These are phyloP conservation scores for Aspergillus incahuasiensis DNA, from an alignment of 495 filamentous ascomycete genomes.

Conservation along the genomic window DNA sequence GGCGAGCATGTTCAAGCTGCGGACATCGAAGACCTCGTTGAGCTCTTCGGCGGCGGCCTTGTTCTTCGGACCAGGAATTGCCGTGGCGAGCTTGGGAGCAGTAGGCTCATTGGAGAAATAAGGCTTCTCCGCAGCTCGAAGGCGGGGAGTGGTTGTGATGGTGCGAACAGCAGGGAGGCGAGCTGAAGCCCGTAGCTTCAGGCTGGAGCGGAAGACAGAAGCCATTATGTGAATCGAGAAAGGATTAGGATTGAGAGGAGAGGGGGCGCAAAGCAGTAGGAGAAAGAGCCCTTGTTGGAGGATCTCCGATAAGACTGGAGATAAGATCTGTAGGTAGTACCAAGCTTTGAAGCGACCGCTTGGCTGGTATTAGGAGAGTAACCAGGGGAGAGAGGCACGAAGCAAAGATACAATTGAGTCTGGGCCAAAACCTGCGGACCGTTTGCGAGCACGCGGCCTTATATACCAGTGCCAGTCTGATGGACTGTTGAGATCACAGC, in stretches of 20 bases:
- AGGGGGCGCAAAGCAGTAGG: background rate
- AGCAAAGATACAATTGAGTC: background rate
- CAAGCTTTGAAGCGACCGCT: background rate
- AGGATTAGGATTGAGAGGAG: background rate
- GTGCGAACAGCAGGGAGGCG: conserved; percentile 36
- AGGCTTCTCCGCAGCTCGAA: conserved; percentile 43
- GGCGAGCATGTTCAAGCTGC: conserved; percentile 87
- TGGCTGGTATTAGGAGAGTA: background rate
- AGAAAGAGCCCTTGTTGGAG: background rate
- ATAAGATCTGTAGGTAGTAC: background rate
- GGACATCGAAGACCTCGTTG: conserved; percentile 84
- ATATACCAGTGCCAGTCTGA: conserved; percentile 2
- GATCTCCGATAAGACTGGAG: conserved; percentile 6
- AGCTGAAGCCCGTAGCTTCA: conserved; percentile 36
- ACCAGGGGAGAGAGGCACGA: background rate
- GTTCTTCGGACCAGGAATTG: conserved; percentile 79
- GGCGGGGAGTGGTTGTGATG: conserved; percentile 39
- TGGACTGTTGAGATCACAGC: background rate
- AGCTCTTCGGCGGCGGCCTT: conserved; percentile 67
- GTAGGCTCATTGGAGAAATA: conserved; percentile 73
- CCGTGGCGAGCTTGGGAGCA: conserved; percentile 66
- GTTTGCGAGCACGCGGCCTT: background rate
- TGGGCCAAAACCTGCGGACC: background rate
- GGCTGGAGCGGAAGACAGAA: conserved; percentile 39
- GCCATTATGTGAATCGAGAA: conserved; percentile 32